Evolutionary conservation across 1,284 basidiomycete species (phyloP), one percentile per base, ranked within the genome.

Genomic region (Moesziomyces sp.): DNA sequence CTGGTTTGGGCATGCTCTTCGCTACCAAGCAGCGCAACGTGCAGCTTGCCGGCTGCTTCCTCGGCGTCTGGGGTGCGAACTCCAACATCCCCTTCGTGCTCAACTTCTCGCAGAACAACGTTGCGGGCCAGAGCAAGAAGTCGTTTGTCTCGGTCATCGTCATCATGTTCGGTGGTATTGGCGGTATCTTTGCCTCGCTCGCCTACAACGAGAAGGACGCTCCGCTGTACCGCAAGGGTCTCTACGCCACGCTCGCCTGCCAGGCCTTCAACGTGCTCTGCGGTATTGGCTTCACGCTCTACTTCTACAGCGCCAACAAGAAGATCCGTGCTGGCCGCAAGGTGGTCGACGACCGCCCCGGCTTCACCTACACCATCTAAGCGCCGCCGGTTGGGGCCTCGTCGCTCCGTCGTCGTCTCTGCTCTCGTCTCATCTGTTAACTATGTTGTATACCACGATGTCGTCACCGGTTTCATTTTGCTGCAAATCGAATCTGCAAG

Each of bases 181-280:
- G 86, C 23, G 86, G 86, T 56, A 86, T 87, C 74, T 71, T 86
- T 55, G 84, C 85, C 18, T 83, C 82, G 18, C 62, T 80, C 30
- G 72, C 79, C 24, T 85, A 79, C 81, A 79, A 80, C 58, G 67
- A 77, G 61, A 64, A 72, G 62, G 72, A 79, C 24, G 75, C 79
- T n/a, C 77, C 78, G 24, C 59, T 67, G 47, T 80, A 80, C 74
- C 61, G 71, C 26, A 60, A 67, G 48, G 79, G 79, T 46, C 66
- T 80, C n/a, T 74, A 69, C 58, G 64, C 77, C 52, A 76, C 75
- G 21, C 51, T 79, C 18, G 76, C 63, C 8, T 64, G 63, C 62
- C 70, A 76, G 63, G 53, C 61, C n/a, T 67, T 79, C 65, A 71
- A 69, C 59, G 58, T 79, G 26, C 46, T 74, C n/a, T 58, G 58